These are phyloP conservation scores for Balansia obtecta DNA, from an alignment of 2,329 filamentous ascomycete genomes.

Conservation along the genomic window DNA sequence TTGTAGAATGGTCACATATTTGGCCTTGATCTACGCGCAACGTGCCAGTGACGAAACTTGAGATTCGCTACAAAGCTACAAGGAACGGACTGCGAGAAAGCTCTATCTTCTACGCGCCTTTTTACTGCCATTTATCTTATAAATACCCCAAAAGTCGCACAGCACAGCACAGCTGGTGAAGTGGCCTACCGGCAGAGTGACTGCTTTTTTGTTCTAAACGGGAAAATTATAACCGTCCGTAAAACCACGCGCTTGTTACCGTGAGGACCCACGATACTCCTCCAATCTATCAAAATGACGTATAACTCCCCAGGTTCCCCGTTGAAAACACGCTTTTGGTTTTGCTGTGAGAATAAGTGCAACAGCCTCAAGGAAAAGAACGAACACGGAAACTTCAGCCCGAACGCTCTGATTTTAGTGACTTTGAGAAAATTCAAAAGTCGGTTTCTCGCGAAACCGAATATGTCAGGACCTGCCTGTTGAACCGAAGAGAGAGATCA, in stretches of 20 bases:
- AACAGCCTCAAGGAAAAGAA: not conserved
- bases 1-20: not conserved
- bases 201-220: too few species aligned
- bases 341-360: not conserved
- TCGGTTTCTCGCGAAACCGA: not conserved
- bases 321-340: not conserved
- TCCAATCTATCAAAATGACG: not conserved
- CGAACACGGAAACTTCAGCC: not conserved
- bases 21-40: too few species aligned
- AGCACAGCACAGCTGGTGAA: too few species aligned
- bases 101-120: too few species aligned
- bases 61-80: too few species aligned
- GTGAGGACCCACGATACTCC: not conserved
- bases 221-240: not conserved
- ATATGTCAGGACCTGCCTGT: not conserved
- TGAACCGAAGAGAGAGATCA: constrained; percentile 16
- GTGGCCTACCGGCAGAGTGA: too few species aligned
- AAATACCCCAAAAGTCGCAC: too few species aligned
- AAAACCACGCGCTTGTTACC: not conserved
- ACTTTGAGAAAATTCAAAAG: not conserved
- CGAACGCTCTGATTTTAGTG: not conserved
- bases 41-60: not conserved
- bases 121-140: too few species aligned
- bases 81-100: too few species aligned
- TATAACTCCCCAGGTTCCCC: not conserved